These are phyloP conservation scores for Mrakia frigida DNA, from an alignment of 768 basidiomycete genomes.

Conservation along the genomic window DNA sequence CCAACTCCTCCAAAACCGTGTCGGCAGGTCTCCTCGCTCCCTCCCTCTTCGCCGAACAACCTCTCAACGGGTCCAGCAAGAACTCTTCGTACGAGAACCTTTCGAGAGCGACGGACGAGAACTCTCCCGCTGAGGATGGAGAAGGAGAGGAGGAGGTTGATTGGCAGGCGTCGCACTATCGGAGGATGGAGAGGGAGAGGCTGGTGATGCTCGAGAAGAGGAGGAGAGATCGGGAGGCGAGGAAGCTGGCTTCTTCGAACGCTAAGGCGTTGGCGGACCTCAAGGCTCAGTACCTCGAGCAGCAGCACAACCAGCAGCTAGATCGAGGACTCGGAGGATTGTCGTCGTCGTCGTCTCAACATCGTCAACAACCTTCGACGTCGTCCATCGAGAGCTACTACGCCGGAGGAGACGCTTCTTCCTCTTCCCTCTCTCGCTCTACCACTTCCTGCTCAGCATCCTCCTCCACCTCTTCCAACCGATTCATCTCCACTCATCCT, in stretches of 20 bases:
- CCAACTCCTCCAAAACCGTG: neutral
- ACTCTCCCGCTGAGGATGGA: neutral
- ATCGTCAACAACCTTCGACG: conserved; percentile 8
- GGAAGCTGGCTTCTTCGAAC: conserved; percentile 5
- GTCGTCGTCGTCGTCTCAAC: neutral
- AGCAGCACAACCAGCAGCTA: neutral
- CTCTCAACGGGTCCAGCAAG: neutral
- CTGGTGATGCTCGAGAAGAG: neutral
- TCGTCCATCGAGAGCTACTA: conserved; percentile 19
- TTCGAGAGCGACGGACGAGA: neutral
- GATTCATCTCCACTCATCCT: conserved; percentile 26
- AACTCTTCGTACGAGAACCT: neutral
- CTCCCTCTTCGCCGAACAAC: conserved; percentile 4
- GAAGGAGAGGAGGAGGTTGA: neutral
- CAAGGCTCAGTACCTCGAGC: conserved; percentile 1
- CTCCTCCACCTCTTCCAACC: conserved; percentile 13
- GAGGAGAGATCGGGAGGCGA: neutral
- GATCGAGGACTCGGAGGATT: too few relatives aligned
- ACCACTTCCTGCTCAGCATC: conserved; percentile 22
- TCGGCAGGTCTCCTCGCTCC: neutral
- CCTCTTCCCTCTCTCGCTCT: conserved; percentile 21
- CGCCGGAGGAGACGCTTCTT: conserved; percentile 3
- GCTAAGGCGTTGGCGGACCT: neutral
- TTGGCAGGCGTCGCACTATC: conserved; percentile 23
- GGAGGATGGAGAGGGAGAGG: conserved; percentile 27